Conservation (phyloP, 2,329 filamentous ascomycete species). For the Alternaria incomplexa region DNA sequence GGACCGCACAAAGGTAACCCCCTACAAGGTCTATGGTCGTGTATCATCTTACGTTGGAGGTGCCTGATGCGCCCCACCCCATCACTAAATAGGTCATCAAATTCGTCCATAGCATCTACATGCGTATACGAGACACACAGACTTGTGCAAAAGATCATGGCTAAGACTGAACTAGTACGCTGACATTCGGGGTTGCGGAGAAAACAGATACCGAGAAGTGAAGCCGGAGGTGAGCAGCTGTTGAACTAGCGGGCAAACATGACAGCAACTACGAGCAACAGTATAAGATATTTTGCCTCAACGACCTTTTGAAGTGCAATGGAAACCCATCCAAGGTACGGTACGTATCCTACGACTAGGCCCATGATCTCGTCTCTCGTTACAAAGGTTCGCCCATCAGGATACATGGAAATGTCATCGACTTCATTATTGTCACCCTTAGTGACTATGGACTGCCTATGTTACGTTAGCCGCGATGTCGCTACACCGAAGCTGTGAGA, state of each 20-base stretch:
- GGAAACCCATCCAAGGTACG: background rate
- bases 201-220: background rate
- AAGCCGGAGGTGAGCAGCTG: background rate
- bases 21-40: background rate
- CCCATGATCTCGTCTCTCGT: background rate
- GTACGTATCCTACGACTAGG: background rate
- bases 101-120: background rate
- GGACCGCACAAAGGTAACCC: background rate
- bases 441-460: background rate
- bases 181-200: background rate
- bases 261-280: background rate
- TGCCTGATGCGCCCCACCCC: background rate
- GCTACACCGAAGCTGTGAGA: background rate
- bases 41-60: background rate
- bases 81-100: background rate
- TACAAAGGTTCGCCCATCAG: background rate
- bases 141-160: background rate
- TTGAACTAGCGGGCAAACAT: background rate
- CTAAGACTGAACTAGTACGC: background rate
- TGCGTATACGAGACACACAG: background rate
- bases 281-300: background rate
- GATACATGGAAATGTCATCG: background rate
- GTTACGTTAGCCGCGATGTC: background rate
- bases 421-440: background rate
- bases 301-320: background rate